Evolutionary conservation across 257 asterid genomes (phyloP).

Genomic region (Schizonepeta tenuifolia): DNA sequence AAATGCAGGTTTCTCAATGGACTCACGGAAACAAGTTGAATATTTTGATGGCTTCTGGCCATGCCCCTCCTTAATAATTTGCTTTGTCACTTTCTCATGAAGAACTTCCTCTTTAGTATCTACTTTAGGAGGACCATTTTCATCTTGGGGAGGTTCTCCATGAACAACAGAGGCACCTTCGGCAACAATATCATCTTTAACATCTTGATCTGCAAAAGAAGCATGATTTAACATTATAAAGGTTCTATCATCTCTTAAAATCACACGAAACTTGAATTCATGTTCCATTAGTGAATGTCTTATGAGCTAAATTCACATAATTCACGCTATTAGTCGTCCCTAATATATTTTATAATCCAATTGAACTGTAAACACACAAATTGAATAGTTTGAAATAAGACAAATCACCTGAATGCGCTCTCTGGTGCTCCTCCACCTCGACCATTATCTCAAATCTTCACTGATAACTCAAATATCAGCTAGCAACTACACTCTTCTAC

Average conservation of each 20-base stretch:
- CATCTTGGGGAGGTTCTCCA: slow-evolving; percentile 79
- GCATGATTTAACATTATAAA: slow-evolving; percentile 10
- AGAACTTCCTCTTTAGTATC: slow-evolving; percentile 71
- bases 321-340: neutral
- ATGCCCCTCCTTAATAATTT: slow-evolving; percentile 84
- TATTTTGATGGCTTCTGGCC: slow-evolving; percentile 95
- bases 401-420: slow-evolving; percentile 48
- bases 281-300: no score
- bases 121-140: slow-evolving; percentile 74
- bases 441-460: slow-evolving; percentile 47
- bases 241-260: slow-evolving; percentile 28
- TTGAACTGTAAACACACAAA: slow-evolving; percentile 19
- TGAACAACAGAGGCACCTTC: slow-evolving; percentile 81
- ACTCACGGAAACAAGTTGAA: slow-evolving; percentile 95
- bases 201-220: slow-evolving; percentile 54
- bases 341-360: neutral
- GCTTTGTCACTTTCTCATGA: slow-evolving; percentile 90
- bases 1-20: slow-evolving; percentile 10
- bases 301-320: neutral
- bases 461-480: slow-evolving; percentile 2
- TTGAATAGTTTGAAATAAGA: slow-evolving; percentile 9
- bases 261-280: slow-evolving; percentile 5
- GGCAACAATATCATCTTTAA: slow-evolving; percentile 55
- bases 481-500: neutral
- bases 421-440: slow-evolving; percentile 59